A percentile compares a stretch with the other conserved stretches of the same genome.
phyloP scores from a whole-genome alignment of 352 stramenopile species.

The Phytopythium montanum region DNA sequence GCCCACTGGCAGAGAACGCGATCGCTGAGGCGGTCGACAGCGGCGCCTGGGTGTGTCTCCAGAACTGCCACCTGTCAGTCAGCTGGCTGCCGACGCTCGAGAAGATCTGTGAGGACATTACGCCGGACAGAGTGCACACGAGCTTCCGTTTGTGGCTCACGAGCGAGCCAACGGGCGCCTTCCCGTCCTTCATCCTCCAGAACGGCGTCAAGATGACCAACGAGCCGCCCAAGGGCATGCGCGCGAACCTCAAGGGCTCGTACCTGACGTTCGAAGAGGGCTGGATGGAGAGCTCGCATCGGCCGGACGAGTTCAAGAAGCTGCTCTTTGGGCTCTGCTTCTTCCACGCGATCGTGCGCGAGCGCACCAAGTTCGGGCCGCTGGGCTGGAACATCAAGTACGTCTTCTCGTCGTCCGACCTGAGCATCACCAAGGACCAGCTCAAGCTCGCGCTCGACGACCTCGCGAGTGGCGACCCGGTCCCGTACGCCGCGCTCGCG shows the following conservation, averaged over 20 bases:
- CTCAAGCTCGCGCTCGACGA: conserved; percentile 84
- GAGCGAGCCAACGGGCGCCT: conserved; percentile 90
- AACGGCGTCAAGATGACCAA: conserved; percentile 96
- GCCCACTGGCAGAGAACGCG: conserved; percentile 87
- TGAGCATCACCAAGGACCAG: conserved; percentile 85
- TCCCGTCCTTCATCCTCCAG: conserved; percentile 93
- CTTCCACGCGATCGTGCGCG: conserved; percentile 89
- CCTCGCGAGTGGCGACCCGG: conserved; percentile 45
- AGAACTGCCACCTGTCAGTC: conserved; percentile 95
- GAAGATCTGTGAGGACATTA: conserved; percentile 93
- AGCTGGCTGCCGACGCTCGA: conserved; percentile 95
- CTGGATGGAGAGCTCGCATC: conserved; percentile 65
- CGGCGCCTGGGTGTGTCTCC: conserved; percentile 93
- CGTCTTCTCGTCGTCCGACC: conserved; percentile 80
- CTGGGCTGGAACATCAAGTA: conserved; percentile 90
- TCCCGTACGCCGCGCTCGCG: conserved; percentile 89
- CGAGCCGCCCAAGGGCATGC: conserved; percentile 93
- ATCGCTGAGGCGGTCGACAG: conserved; percentile 93
- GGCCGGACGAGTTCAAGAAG: conserved; percentile 76
- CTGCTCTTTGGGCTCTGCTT: conserved; percentile 89
- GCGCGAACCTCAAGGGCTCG: conserved; percentile 92
- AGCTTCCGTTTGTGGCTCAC: conserved; percentile 95
- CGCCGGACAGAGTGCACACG: conserved; percentile 86
- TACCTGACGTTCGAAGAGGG: conserved; percentile 81
- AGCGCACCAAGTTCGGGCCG: conserved; percentile 82